Evolutionary conservation across 2,329 filamentous ascomycete species (phyloP), one percentile per base, ranked within the genome.

Genomic region (Trichophyton benhamiae): DNA sequence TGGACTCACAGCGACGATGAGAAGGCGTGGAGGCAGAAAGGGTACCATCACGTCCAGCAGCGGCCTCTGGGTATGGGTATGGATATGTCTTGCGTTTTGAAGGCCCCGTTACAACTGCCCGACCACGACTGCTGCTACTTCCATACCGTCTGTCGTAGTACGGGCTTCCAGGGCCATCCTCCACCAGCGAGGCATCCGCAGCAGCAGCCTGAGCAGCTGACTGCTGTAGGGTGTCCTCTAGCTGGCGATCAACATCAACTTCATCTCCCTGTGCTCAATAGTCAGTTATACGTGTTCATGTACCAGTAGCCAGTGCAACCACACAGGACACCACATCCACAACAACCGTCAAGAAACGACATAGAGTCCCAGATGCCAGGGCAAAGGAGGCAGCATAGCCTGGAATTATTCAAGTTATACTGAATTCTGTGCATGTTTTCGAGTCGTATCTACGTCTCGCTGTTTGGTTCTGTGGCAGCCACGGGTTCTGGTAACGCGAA

Each of bases 71-170:
- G 33, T 38, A 38, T 38, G 33, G 33, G 33, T 38, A 38, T 6
- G 49, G 49, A 9, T 36, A 55, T 55, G 49, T 9, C 20, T 55
- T 55, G 49, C 49, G 49, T 36, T 55, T 55, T 55, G 49, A 55
- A 55, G 49, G 49, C 25, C 49, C 49, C 27, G 30, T 55, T 15
- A 55, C 49, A 15, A 55, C 49, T n/a, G 49, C 5, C 49, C 49
- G 33, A 3, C 33, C 33, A 38, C 33, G 33, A 13, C 33, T 13
- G 11, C 33, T 13, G 3, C 33, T 38, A 38, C 33, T 38, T 11
- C 33, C 33, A 36, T 36, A 9, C 11, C 6, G 11, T 3, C 20
- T 36, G 9, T 15, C 49, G 30, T 55, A 55, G 49, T 55, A 55
- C 25, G 25, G 25, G 49, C 15, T 55, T 17, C 30, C 49, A 55